These are phyloP conservation scores for Fusarium sp. DNA, from an alignment of 2,329 filamentous ascomycete species.

Conservation along the genomic window DNA sequence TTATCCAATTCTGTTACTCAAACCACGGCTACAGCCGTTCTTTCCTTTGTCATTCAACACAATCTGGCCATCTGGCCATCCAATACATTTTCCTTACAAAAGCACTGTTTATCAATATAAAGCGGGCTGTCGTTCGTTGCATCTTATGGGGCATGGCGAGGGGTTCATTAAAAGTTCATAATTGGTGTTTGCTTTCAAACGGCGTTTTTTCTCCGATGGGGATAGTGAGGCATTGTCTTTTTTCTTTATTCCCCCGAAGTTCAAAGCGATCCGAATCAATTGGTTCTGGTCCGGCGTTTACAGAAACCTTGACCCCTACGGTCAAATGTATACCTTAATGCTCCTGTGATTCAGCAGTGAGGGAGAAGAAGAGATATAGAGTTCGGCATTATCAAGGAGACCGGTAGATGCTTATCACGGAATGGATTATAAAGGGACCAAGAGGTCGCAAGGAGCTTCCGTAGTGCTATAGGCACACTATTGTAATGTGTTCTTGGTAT, in stretches of 20 bases:
- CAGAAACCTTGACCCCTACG: slow-evolving; percentile 40
- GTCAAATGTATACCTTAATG: slow-evolving; percentile 47
- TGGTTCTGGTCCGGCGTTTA: slow-evolving; percentile 41
- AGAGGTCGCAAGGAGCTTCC: slow-evolving; percentile 23
- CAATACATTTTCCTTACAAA: slow-evolving; percentile 36
- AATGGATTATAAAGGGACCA: slow-evolving; percentile 18
- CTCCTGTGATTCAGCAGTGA: slow-evolving; percentile 43
- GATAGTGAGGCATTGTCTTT: slow-evolving; percentile 41
- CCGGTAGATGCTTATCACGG: slow-evolving; percentile 27
- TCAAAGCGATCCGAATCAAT: slow-evolving; percentile 37
- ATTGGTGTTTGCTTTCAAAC: slow-evolving; percentile 30
- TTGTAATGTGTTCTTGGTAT: slow-evolving; percentile 22
- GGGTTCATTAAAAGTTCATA: slow-evolving; percentile 48
- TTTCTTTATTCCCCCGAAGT: slow-evolving; percentile 34
- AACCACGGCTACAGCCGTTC: slow-evolving; percentile 12
- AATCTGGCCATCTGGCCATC: slow-evolving; percentile 16
- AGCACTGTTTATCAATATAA: slow-evolving; percentile 34
- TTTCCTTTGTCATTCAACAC: slow-evolving; percentile 42
- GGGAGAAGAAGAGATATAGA: slow-evolving; percentile 38
- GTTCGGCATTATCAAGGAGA: slow-evolving; percentile 24
- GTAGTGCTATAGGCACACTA: slow-evolving; percentile 19
- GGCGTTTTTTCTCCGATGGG: slow-evolving; percentile 45
- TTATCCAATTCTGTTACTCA: background rate
- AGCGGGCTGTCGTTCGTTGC: slow-evolving; percentile 40
- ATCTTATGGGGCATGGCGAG: slow-evolving; percentile 53